A percentile compares a stretch with the other conserved stretches of the same genome.
phyloP scores from a whole-genome alignment of 2,329 filamentous ascomycete species.

The Aplosporella prunicola region DNA sequence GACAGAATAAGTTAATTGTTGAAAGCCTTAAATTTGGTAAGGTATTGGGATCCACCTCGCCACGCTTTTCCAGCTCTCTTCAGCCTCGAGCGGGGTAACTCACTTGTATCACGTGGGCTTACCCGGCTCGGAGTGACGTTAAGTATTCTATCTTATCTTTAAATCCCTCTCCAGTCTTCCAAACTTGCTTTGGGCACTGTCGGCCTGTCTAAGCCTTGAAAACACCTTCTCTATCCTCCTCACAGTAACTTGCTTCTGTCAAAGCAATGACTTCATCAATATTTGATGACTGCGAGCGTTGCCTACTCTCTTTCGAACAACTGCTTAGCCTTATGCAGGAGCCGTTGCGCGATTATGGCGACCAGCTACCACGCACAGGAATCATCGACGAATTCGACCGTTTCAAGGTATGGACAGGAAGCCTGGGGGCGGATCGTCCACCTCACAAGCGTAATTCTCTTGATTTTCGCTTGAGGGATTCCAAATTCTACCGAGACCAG shows the following conservation, averaged over 20 bases:
- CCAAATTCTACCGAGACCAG: background rate
- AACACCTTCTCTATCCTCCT: no score
- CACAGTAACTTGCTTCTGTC: no score
- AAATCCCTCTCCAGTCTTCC: background rate
- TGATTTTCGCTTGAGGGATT: background rate
- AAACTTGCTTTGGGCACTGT: no score
- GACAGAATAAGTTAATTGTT: background rate
- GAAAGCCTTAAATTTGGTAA: background rate
- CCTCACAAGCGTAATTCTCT: background rate
- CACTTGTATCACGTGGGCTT: background rate
- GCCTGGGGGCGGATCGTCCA: background rate
- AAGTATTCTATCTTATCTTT: no score
- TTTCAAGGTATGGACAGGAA: slow-evolving; percentile 8
- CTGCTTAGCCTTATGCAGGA: background rate
- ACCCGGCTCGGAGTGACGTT: no score
- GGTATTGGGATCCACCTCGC: no score
- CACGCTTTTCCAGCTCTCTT: background rate
- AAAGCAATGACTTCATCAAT: background rate
- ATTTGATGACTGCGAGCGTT: background rate
- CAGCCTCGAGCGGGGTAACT: background rate
- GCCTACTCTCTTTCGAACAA: background rate
- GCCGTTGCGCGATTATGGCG: background rate
- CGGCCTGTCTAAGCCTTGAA: no score
- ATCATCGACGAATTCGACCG: background rate
- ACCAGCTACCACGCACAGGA: background rate